Evolutionary conservation across 2,329 filamentous ascomycete genomes (phyloP).

Genomic region (Botryotinia calthae): DNA sequence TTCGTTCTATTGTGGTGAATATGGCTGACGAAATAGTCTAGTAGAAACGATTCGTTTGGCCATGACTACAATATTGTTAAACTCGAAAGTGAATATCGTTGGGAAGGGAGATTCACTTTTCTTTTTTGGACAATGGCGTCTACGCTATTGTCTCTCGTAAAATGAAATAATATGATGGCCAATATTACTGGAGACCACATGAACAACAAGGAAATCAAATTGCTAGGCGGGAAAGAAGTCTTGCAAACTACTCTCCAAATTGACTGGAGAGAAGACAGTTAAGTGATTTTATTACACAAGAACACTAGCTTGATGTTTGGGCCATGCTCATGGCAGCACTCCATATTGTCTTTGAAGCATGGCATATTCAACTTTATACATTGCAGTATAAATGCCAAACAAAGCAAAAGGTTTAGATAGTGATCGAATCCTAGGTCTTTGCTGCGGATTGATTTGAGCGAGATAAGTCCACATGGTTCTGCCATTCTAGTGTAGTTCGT

Average conservation of each 20-base stretch:
- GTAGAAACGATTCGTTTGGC: not conserved
- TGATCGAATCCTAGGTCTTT: not conserved
- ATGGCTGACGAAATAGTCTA: not conserved
- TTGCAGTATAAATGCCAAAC: not conserved
- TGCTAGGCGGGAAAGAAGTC: not conserved
- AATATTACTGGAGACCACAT: not conserved
- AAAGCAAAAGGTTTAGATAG: not conserved
- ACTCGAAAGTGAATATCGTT: not conserved
- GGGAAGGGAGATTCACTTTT: not conserved
- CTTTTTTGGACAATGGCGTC: not conserved
- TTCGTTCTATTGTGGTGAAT: not conserved
- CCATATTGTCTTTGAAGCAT: not conserved
- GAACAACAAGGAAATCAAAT: not conserved
- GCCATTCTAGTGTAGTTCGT: too few species aligned
- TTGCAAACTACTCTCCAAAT: not conserved
- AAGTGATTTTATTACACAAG: not conserved
- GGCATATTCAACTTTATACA: not conserved
- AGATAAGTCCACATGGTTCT: not conserved
- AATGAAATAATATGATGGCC: not conserved
- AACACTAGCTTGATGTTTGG: rapidly evolving
- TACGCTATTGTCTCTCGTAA: not conserved
- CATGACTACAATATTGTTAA: not conserved
- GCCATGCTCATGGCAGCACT: not conserved
- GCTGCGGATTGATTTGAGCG: not conserved
- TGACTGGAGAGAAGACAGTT: not conserved